These are phyloP conservation scores for Plantago ovata DNA, from an alignment of 257 asterid genomes.

Conservation along the genomic window DNA sequence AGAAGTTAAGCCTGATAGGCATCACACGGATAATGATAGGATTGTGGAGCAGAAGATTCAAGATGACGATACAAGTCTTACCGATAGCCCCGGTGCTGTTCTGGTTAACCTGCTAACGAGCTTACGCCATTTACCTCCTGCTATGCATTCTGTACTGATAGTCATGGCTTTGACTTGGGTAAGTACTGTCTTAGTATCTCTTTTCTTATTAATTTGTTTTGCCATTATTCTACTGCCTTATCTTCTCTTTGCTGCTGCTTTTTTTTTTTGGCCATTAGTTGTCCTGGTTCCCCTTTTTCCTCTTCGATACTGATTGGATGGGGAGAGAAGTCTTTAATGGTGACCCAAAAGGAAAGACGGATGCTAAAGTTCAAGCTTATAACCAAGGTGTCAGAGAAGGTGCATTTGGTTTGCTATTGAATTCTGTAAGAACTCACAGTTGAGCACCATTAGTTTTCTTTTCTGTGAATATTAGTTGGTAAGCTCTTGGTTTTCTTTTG, in stretches of 20 bases:
- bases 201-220: conserved; percentile 1
- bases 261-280: conserved; percentile 44
- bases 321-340: conserved; percentile 99
- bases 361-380: conserved; percentile 63
- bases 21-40: conserved; percentile 28
- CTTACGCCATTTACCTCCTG: conserved; percentile 95
- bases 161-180: conserved; percentile 99
- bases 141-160: conserved; percentile 87
- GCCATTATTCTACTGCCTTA: conserved; percentile 15
- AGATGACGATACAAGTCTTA: conserved; percentile 39
- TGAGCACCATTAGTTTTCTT: conserved; percentile 30
- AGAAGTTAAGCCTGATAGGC: conserved; percentile 41
- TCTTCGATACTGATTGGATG: conserved; percentile 99
- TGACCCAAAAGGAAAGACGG: conserved; percentile 74
- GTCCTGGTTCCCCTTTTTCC: conserved; percentile 99
- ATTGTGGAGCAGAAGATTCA: conserved; percentile 40
- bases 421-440: conserved; percentile 95
- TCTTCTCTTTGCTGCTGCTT: neutral
- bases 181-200: conserved; percentile 18
- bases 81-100: conserved; percentile 96
- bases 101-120: conserved; percentile 89
- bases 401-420: conserved; percentile 99
- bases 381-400: conserved; percentile 99
- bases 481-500: conserved; percentile 16
- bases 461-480: conserved; percentile 18